A percentile compares a stretch with the other conserved stretches of the same genome.
Evolutionary conservation across 202 grass and related monocot species (phyloP).

Genomic region (Elaeis oleifera): DNA sequence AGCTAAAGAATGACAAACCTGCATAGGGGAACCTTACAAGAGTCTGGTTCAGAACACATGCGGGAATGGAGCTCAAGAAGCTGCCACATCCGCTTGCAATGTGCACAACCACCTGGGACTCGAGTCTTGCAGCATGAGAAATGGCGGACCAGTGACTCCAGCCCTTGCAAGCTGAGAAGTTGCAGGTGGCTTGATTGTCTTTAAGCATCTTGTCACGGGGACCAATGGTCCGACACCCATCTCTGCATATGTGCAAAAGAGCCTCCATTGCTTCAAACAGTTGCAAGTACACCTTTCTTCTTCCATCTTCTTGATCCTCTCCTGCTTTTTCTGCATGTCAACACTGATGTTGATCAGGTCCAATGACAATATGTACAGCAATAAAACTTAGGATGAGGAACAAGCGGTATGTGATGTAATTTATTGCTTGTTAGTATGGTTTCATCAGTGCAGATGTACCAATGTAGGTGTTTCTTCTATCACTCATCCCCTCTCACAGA

Average conservation of each 20-base stretch:
- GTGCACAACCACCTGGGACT: conserved; percentile 57
- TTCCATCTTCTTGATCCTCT: conserved; percentile 33
- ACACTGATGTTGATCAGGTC: not conserved
- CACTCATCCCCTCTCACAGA: too few species aligned
- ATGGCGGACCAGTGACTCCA: conserved; percentile 64
- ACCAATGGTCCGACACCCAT: conserved; percentile 64
- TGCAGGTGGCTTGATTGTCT: conserved; percentile 36
- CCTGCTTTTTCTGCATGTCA: conserved; percentile 40
- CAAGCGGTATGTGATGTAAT: not conserved
- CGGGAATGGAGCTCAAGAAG: conserved; percentile 71
- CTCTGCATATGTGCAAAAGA: conserved; percentile 60
- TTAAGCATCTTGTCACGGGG: conserved; percentile 50
- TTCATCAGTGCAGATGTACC: too few species aligned
- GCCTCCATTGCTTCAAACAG: conserved; percentile 76
- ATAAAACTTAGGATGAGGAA: not conserved
- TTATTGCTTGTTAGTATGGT: too few species aligned
- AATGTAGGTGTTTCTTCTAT: too few species aligned
- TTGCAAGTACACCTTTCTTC: conserved; percentile 53
- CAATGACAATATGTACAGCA: not conserved
- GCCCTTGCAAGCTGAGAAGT: conserved; percentile 52
- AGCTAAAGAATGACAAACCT: conserved; percentile 33
- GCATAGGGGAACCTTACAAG: conserved; percentile 74
- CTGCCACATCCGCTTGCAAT: conserved; percentile 82
- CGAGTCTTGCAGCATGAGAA: conserved; percentile 39
- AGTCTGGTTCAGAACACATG: conserved; percentile 36